Evolutionary conservation across 2,329 filamentous ascomycete genomes (phyloP).

Genomic region (Exophiala aquamarina): DNA sequence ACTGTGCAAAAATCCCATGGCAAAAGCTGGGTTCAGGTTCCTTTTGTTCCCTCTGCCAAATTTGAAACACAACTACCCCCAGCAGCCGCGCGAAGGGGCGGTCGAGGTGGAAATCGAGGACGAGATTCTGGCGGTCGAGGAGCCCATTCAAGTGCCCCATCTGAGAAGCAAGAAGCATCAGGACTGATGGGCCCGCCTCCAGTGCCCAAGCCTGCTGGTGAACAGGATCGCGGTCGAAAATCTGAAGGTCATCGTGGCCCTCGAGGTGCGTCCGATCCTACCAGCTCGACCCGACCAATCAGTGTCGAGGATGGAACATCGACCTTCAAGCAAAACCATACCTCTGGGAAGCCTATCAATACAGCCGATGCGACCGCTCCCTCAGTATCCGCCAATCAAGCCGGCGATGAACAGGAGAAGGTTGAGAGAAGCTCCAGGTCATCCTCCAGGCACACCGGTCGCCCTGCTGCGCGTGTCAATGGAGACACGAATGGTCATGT

Average conservation of each 20-base stretch:
- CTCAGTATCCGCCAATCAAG: conserved; percentile 9
- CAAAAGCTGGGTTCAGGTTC: conserved; percentile 83
- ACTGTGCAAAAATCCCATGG: conserved; percentile 56
- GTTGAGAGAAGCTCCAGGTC: conserved; percentile 23
- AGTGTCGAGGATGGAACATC: conserved; percentile 32
- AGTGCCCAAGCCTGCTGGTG: conserved; percentile 23
- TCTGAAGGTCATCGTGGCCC: conserved; percentile 30
- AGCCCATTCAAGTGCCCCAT: conserved; percentile 34
- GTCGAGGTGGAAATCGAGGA: conserved; percentile 57
- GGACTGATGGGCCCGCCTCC: conserved; percentile 29
- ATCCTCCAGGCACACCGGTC: conserved; percentile 24
- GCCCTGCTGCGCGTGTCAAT: conserved; percentile 6
- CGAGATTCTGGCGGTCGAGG: conserved; percentile 50
- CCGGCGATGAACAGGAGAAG: background rate
- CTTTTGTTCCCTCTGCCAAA: conserved; percentile 78
- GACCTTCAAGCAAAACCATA: conserved; percentile 28
- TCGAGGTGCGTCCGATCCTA: conserved; percentile 42
- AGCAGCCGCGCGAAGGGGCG: conserved; percentile 49
- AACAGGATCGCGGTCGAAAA: conserved; percentile 28
- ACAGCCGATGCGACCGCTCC: background rate
- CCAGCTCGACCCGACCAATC: conserved; percentile 36
- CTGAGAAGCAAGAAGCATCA: conserved; percentile 34
- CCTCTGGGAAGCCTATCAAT: conserved; percentile 4
- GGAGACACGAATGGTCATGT: conserved; percentile 9
- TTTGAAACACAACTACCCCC: conserved; percentile 76